Conservation (phyloP, 2,329 filamentous ascomycete species). For the Botrytis elliptica region DNA sequence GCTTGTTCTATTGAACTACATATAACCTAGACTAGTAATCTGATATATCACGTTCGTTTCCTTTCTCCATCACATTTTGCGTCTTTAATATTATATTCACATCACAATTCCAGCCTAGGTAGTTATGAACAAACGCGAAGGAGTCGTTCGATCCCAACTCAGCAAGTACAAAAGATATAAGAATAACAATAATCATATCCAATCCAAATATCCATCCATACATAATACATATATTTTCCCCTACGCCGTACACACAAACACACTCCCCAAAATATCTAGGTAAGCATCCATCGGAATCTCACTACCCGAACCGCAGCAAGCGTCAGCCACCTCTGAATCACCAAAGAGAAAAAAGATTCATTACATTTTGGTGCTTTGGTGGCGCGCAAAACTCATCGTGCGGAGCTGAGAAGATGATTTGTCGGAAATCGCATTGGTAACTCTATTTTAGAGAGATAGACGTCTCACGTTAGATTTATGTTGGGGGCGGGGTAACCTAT, state of each 20-base stretch:
- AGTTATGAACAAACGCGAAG: no score
- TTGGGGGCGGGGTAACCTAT: not conserved
- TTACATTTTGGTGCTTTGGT: not conserved
- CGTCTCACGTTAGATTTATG: not conserved
- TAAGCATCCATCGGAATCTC: not conserved
- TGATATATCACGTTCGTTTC: not conserved
- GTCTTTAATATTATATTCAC: no score
- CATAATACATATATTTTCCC: not conserved
- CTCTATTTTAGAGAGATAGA: not conserved
- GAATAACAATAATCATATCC: not conserved
- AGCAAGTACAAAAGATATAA: not conserved
- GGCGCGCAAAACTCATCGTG: not conserved
- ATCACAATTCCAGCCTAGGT: no score
- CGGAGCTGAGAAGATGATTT: not conserved
- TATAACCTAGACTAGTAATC: not conserved
- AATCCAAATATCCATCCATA: not conserved
- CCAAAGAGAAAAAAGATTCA: not conserved
- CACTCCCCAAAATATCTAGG: not conserved
- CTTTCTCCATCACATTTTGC: not conserved
- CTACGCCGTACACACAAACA: not conserved
- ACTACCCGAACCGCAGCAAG: not conserved
- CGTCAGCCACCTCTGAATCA: not conserved
- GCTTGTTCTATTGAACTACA: no score
- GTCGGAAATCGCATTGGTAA: not conserved
- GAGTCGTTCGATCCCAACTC: no score